Evolutionary conservation across 345 rosid species (phyloP), one percentile per base, ranked within the genome.

Genomic region (Murraya paniculata): DNA sequence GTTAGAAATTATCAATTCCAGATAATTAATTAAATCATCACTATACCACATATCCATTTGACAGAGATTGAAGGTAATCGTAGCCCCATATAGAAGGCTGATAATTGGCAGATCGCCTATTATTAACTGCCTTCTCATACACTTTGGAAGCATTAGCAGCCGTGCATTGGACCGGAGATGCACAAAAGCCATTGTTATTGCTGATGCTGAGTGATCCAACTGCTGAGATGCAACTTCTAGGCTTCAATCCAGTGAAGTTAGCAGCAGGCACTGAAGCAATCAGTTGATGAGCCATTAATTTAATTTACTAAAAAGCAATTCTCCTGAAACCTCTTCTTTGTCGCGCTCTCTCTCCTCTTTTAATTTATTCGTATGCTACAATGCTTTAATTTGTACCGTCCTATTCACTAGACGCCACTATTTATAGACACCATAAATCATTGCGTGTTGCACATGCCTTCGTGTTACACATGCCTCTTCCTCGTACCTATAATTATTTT

Each of bases 91-190:
- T 38, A 6, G 71, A 24, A 39, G 71, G 30, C 24, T 39, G 55
- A 14, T 67, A 67, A 39, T 67, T 39, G 71, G 55, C 71, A 38
- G 71, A 67, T 67, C 53, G 28, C 53, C 71, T 67, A 11, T 45
- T 45, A 11, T 4, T 3, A 5, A 39, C 5, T 9, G 41, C 5
- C 2, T 28, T 9, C 24, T 67, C 28, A n/a, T 6, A 22, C 50
- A 4, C 25, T 39, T 4, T 14, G 18, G 8, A 11, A 45, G 50
- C 50, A 45, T 45, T 4, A 0, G 50, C 25, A 22, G 27, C 27
- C 28, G 5, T 38, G 71, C 8, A n/a, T 67, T 67, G 18, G 19
- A 67, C 53, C 11, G 18, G 55, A 22, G 27, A 39, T 9, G 53
- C 0, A 11, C 19, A 2, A 27, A 38, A 38, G 55, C 55, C 9